A percentile compares a stretch with the other conserved stretches of the same genome.
These are phyloP conservation scores for Penicillium argentinense DNA, from an alignment of 495 filamentous ascomycete species.

Conservation along the genomic window DNA sequence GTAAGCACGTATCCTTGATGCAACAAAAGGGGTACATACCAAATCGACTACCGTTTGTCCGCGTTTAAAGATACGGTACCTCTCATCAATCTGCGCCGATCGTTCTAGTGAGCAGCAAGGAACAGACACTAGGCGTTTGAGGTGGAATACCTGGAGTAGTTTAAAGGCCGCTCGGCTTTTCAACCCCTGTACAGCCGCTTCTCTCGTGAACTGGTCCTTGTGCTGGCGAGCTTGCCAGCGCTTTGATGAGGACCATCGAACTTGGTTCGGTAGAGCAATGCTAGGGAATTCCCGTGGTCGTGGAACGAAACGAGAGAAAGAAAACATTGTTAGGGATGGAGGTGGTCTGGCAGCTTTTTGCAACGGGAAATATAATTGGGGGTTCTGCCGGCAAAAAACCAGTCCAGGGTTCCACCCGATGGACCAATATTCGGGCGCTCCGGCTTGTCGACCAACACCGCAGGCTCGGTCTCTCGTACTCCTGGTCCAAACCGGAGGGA, in stretches of 20 bases:
- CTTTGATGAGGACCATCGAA: constrained; percentile 63
- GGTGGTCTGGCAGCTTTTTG: background rate
- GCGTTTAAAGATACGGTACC: constrained; percentile 71
- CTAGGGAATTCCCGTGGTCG: background rate
- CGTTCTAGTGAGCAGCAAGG: background rate
- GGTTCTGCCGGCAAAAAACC: constrained; percentile 14
- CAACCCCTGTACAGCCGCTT: constrained; percentile 71
- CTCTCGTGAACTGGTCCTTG: constrained; percentile 65
- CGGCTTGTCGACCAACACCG: too few species aligned
- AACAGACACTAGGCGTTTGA: background rate
- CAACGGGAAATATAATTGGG: background rate
- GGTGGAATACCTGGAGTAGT: constrained; percentile 63
- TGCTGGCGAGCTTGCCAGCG: constrained; percentile 80
- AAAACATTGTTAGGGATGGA: constrained; percentile 5
- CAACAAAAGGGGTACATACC: constrained; percentile 40
- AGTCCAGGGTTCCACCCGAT: too few species aligned
- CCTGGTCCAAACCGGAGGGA: too few species aligned
- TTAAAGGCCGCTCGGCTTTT: constrained; percentile 94
- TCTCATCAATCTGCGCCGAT: constrained; percentile 66
- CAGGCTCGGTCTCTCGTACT: too few species aligned
- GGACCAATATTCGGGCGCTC: too few species aligned
- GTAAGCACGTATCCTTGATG: too few species aligned
- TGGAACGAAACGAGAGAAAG: constrained; percentile 2
- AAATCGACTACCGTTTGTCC: constrained; percentile 89
- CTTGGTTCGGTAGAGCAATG: constrained; percentile 4